Conservation (phyloP, 73 alveolate genomes). For the Symbiodinium pilosum region DNA sequence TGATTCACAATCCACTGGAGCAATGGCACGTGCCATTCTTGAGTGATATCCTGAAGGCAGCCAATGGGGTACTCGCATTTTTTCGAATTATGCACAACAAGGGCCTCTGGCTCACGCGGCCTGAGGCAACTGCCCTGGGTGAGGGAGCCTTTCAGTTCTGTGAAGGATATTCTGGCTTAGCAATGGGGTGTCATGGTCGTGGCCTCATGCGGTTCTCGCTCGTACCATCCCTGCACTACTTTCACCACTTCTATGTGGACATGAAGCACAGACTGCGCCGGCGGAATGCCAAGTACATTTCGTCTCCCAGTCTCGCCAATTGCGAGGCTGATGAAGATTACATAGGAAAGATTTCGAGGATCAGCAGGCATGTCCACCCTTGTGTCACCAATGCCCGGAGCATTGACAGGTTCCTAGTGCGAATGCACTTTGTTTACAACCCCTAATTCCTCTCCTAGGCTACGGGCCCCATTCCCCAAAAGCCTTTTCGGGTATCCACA, state of each 20-base stretch:
- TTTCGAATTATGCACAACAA: neutral
- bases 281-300: neutral
- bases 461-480: too few relatives aligned
- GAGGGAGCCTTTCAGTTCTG: neutral
- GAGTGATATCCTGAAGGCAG: neutral
- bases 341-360: neutral
- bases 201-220: neutral
- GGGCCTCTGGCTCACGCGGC: neutral
- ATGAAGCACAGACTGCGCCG: neutral
- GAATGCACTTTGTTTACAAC: neutral
- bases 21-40: neutral
- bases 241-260: neutral
- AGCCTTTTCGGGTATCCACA: too few relatives aligned
- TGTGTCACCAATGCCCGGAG: neutral
- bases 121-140: neutral
- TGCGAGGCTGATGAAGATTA: conserved; percentile 50
- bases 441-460: neutral
- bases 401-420: neutral
- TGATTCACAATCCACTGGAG: neutral
- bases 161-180: neutral
- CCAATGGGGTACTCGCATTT: neutral
- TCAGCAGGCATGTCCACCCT: neutral
- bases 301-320: neutral
- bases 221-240: conserved; percentile 47
- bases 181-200: neutral